Conservation (phyloP, 768 basidiomycete genomes). For the Rhodotorula kratochvilovae region DNA sequence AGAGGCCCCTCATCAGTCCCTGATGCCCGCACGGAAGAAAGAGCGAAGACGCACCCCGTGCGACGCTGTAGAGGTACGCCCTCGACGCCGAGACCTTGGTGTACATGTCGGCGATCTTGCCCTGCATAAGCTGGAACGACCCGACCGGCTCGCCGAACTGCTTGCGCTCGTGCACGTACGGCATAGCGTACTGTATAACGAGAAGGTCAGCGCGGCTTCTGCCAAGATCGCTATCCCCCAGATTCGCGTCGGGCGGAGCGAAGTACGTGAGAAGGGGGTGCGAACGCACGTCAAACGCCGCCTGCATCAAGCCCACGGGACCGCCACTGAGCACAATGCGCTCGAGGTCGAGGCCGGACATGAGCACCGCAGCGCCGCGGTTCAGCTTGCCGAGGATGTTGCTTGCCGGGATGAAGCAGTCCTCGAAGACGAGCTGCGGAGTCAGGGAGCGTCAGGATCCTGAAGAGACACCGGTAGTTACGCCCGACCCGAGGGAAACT, state of each 20-base stretch:
- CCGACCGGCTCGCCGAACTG: conserved; percentile 85
- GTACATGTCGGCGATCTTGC: conserved; percentile 52
- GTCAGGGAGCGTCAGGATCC: no score
- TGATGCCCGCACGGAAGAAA: not conserved
- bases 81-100: conserved; percentile 83
- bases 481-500: no score
- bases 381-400: conserved; percentile 78
- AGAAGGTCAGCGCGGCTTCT: no score
- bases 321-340: conserved; percentile 87
- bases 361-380: conserved; percentile 77
- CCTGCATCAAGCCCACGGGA: conserved; percentile 92
- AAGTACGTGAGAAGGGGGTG: no score
- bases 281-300: conserved; percentile 69
- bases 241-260: no score
- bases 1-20: no score
- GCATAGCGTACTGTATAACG: conserved; percentile 31
- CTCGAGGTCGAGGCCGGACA: conserved; percentile 90
- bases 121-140: conserved; percentile 94
- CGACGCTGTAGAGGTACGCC: conserved; percentile 89
- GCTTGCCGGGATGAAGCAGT: conserved; percentile 74
- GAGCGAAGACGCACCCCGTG: conserved; percentile 58
- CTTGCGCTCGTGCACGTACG: conserved; percentile 84
- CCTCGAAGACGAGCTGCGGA: conserved; percentile 58
- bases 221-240: no score
- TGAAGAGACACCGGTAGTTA: not conserved